Percentiles rank a stretch among this genome's conserved stretches.
These are phyloP conservation scores for Syncephalastrum racemosum DNA, from an alignment of 371 early-diverging fungal species.

Conservation along the genomic window DNA sequence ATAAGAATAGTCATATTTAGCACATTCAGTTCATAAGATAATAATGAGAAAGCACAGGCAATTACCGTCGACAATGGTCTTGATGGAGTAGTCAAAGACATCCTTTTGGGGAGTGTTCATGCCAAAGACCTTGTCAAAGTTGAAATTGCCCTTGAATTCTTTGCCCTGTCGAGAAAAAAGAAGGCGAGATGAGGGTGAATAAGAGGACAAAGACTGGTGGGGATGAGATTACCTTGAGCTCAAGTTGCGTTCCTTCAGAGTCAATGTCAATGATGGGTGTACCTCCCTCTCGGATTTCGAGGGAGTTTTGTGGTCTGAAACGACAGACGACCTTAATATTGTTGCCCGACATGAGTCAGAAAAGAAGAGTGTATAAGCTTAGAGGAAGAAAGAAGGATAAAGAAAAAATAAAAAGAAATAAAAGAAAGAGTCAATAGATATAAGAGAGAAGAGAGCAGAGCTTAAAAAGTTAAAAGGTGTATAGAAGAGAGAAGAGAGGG, in stretches of 20 bases:
- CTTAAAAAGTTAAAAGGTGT: constrained; percentile 1
- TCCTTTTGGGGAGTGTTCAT: constrained; percentile 78
- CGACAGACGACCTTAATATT: constrained; percentile 96
- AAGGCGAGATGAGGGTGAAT: constrained; percentile 8
- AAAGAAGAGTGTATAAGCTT: constrained; percentile 5
- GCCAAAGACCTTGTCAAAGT: constrained; percentile 90
- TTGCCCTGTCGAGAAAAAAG: constrained; percentile 60
- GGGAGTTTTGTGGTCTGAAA: constrained; percentile 91
- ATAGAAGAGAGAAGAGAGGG: constrained; percentile 4
- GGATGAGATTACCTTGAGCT: constrained; percentile 55
- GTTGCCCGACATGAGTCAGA: constrained; percentile 50
- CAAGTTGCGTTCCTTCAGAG: constrained; percentile 75
- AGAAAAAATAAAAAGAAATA: constrained; percentile 12
- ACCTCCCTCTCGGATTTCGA: constrained; percentile 88
- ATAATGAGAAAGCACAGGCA: neutral
- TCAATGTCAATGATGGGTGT: constrained; percentile 78
- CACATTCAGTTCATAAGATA: neutral
- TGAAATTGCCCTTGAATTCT: constrained; percentile 80
- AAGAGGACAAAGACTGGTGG: neutral
- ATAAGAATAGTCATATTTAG: neutral
- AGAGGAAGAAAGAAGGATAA: constrained; percentile 13
- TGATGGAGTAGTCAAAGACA: constrained; percentile 88
- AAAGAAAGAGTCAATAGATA: neutral
- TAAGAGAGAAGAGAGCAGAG: neutral
- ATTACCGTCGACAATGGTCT: constrained; percentile 86